Conservation (phyloP, 148 eudicot genomes). For the Camellia lanceoleosa region DNA sequence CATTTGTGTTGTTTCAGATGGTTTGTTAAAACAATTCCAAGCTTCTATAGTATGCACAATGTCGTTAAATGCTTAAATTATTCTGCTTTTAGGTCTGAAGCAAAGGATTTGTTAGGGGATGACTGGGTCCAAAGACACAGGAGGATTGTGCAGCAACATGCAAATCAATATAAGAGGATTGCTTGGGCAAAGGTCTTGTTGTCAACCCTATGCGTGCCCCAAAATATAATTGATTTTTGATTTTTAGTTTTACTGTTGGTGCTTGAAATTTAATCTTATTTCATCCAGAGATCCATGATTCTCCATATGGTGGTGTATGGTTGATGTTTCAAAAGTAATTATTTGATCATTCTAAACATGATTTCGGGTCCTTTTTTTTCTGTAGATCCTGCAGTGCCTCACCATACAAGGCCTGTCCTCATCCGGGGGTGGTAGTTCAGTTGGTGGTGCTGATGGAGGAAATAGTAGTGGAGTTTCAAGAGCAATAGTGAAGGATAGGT, state of each 20-base stretch:
- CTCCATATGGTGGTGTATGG: background rate
- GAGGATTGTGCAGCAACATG: conserved; percentile 94
- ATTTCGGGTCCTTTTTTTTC: background rate
- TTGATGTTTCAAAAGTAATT: background rate
- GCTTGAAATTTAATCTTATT: background rate
- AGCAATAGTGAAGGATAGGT: conserved; percentile 86
- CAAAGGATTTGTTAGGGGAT: conserved; percentile 89
- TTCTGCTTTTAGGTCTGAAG: conserved; percentile 68
- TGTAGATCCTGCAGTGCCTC: conserved; percentile 83
- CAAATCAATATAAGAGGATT: conserved; percentile 91
- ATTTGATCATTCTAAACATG: background rate
- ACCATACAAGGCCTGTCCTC: conserved; percentile 82
- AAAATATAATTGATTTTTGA: conserved; percentile 5
- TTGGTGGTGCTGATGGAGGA: conserved; percentile 62
- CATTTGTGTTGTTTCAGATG: background rate
- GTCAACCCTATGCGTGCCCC: background rate
- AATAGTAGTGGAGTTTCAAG: conserved; percentile 96
- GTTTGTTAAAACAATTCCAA: background rate
- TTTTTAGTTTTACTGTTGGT: conserved; percentile 2
- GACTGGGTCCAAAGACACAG: conserved; percentile 99
- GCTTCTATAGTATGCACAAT: background rate
- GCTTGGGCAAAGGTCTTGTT: conserved; percentile 91
- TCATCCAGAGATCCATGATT: conserved; percentile 2
- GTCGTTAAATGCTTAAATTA: conserved; percentile 4
- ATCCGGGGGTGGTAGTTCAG: conserved; percentile 73